Conservation (phyloP, 306 rosid species). For the Vigna reflexopilosa region DNA sequence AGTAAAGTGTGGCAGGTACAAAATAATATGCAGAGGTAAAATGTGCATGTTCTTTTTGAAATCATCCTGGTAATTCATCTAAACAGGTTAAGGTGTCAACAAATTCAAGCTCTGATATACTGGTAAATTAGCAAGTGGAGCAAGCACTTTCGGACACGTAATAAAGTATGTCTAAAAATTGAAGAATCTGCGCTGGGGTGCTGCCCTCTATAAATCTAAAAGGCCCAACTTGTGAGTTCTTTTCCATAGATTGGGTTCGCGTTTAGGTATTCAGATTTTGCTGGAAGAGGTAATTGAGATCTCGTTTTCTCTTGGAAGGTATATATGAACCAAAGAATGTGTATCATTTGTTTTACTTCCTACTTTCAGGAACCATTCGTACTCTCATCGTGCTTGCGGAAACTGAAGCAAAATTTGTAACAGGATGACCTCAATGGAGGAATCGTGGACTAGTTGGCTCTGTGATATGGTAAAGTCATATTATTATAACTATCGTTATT, state of each 20-base stretch:
- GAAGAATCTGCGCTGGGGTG: neutral
- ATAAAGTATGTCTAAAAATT: neutral
- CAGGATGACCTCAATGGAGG: slow-evolving; percentile 52
- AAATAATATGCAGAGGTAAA: too few species aligned
- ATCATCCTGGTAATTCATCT: neutral
- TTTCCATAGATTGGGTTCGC: neutral
- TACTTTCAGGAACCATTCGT: slow-evolving; percentile 30
- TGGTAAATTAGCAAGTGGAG: neutral
- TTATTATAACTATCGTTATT: too few species aligned
- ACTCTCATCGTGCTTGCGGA: neutral
- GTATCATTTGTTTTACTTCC: neutral
- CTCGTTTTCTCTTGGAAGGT: slow-evolving; percentile 14
- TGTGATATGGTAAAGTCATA: slow-evolving; percentile 62
- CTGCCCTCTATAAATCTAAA: slow-evolving; percentile 11
- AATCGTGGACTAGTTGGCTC: slow-evolving; percentile 60
- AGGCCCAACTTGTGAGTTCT: neutral
- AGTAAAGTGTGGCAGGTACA: neutral
- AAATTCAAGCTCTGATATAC: neutral
- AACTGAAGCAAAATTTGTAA: neutral
- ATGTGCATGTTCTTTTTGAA: neutral
- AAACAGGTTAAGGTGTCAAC: neutral
- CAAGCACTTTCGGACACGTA: slow-evolving; percentile 8
- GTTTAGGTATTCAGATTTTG: neutral
- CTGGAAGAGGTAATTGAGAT: slow-evolving; percentile 1
- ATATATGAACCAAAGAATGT: neutral